A percentile compares a stretch with the other conserved stretches of the same genome.
phyloP scores from a whole-genome alignment of 2,329 filamentous ascomycete genomes.

The Ophiostoma sp. region DNA sequence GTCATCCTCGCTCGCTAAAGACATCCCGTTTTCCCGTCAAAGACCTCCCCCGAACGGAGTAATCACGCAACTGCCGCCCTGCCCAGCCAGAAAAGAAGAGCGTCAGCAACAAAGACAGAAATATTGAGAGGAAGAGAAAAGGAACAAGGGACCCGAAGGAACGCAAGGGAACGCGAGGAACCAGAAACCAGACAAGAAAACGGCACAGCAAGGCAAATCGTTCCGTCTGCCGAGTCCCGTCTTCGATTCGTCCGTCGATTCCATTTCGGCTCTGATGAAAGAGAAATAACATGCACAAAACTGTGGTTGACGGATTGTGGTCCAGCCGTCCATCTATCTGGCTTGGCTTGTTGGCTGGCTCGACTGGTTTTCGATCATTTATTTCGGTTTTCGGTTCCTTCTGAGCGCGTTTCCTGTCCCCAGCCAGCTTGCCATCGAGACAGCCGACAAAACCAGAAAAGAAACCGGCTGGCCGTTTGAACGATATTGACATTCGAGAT shows the following conservation, averaged over 20 bases:
- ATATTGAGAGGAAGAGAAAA: neutral
- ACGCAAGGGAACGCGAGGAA: neutral
- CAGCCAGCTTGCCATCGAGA: neutral
- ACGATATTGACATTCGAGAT: neutral
- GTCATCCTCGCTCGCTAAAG: neutral
- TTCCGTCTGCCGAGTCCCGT: slow-evolving; percentile 17
- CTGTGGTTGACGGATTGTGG: slow-evolving; percentile 5
- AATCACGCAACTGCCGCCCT: slow-evolving; percentile 2
- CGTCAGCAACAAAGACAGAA: neutral
- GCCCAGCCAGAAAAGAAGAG: neutral
- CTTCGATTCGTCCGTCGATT: slow-evolving; percentile 12
- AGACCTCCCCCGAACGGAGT: too few relatives aligned
- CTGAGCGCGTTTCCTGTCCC: neutral
- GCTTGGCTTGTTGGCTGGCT: neutral
- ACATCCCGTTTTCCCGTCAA: neutral
- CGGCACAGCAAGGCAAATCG: slow-evolving; percentile 10
- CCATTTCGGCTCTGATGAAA: neutral
- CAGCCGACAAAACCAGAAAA: neutral
- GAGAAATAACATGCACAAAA: neutral
- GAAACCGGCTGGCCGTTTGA: neutral
- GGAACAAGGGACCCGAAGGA: neutral
- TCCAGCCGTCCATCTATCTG: neutral
- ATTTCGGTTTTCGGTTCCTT: neutral
- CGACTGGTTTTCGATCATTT: neutral
- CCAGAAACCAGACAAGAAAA: neutral